Percentiles rank a stretch among this genome's conserved stretches.
These are phyloP conservation scores for Musa acuminata DNA, from an alignment of 176 grass and related monocot genomes.

Conservation along the genomic window DNA sequence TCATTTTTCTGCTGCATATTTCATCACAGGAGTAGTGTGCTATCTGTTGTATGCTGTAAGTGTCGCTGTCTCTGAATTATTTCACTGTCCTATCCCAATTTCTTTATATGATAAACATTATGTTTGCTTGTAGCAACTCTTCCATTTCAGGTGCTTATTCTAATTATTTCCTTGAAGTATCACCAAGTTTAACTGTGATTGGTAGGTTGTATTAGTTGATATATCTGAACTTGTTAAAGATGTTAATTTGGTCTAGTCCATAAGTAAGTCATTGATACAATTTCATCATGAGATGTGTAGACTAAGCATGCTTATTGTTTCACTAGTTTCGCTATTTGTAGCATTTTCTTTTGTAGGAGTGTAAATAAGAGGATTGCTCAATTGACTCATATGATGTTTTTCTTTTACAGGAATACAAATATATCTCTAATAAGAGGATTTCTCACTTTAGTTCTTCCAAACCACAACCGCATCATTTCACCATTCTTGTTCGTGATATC, in stretches of 20 bases:
- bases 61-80: conserved; percentile 15
- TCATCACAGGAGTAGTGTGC: conserved; percentile 69
- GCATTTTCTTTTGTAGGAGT: conserved; percentile 55
- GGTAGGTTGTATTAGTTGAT: neutral
- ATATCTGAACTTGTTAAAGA: neutral
- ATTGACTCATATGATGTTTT: conserved; percentile 25
- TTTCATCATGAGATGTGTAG: neutral
- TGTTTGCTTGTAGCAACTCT: conserved; percentile 4
- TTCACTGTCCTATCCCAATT: neutral
- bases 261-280: neutral
- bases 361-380: conserved; percentile 80
- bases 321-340: neutral
- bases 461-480: conserved; percentile 69
- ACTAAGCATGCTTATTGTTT: neutral
- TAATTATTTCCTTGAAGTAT: neutral
- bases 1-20: conserved; percentile 84
- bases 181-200: neutral
- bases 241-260: too few relatives aligned
- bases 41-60: conserved; percentile 86
- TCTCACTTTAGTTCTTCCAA: conserved; percentile 63
- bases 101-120: neutral
- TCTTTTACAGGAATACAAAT: conserved; percentile 67
- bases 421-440: conserved; percentile 70
- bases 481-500: conserved; percentile 82
- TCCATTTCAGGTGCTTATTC: neutral